Base-by-base conservation (phyloP, 2,329 filamentous ascomycete species). In the Cyclaneusma minus region DNA sequence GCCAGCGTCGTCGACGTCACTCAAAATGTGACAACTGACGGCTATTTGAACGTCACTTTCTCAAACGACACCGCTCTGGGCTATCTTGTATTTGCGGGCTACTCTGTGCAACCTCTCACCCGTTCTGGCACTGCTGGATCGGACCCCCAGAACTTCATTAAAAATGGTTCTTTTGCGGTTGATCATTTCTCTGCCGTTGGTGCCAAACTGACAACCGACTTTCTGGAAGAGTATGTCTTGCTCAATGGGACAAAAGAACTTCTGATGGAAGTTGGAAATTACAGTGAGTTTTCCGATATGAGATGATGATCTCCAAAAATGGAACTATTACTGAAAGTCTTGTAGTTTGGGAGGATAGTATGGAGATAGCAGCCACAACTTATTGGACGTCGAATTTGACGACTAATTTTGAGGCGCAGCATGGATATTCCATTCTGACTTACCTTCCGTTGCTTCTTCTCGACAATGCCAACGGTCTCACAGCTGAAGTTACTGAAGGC, bases 161-260 rank as follows among this genome's bases (percentile, higher is more conserved):
- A 49, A 12, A 52, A 53, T 29, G 51, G 51, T 3, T 54, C 49
- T 1, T 52, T 39, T 25, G 41, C 41, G 3, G 49, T 53, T 3
- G 51, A 55, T 24, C 33, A 59, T 34, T 58, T 52, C 34, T 51
- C 39, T 11, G 32, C 38, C 11, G 24, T 22, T 3, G 56, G 55
- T 3, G 55, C 55, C 1, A 35, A 46, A 22, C 39, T 42, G 0
- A 38, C 44, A 1, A 49, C 41, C 0, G 31, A 49, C 6, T 58
- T 57, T 29, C 53, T 48, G 48, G 49, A 57, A 16, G 28, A 56
- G 10, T 38, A 52, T 13, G 37, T 58, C 7, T 34, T 58, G 1
- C 35, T 36, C 4, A 41, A 47, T 23, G 44, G 43, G 2, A 39
- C 43, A 2, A 41, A 36, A 13, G 36, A 45, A 6, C 34, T 51